Evolutionary conservation across 768 basidiomycete species (phyloP).

Genomic region (Bullera alba): DNA sequence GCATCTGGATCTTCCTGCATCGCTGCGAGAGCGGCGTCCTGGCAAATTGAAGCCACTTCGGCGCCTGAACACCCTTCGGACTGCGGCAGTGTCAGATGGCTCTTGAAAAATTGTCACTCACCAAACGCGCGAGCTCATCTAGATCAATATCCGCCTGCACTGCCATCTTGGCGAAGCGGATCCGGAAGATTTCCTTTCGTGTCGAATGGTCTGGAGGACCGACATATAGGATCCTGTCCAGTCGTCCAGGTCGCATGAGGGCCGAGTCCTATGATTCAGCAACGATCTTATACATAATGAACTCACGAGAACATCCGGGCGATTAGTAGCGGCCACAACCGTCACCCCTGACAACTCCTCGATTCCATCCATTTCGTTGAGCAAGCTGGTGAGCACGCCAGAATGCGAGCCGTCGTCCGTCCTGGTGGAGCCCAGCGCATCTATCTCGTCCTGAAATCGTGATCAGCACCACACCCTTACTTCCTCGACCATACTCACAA

Average conservation of each 20-base stretch:
- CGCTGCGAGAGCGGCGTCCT: constrained; percentile 86
- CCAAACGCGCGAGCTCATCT: constrained; percentile 61
- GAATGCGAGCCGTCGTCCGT: constrained; percentile 54
- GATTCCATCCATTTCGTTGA: constrained; percentile 99
- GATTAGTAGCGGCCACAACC: constrained; percentile 88
- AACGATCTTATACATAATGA: background rate
- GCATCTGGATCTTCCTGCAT: constrained; percentile 84
- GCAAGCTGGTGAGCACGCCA: constrained; percentile 81
- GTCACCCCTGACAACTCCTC: constrained; percentile 93
- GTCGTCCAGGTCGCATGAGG: constrained; percentile 84
- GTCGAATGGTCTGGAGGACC: constrained; percentile 78
- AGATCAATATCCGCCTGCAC: constrained; percentile 66
- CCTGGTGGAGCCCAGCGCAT: constrained; percentile 79
- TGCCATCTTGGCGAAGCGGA: constrained; percentile 72
- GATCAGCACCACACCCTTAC: background rate
- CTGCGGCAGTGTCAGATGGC: constrained; percentile 48
- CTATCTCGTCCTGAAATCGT: constrained; percentile 77
- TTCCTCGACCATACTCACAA: constrained; percentile 55
- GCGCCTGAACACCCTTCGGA: constrained; percentile 95
- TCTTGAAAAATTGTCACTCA: constrained; percentile 45
- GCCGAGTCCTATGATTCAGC: constrained; percentile 72
- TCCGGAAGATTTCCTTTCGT: constrained; percentile 74
- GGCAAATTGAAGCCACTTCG: constrained; percentile 82
- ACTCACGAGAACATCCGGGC: constrained; percentile 83
- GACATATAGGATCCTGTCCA: constrained; percentile 90